Evolutionary conservation across 1,139 yeast species (phyloP), one percentile per base, ranked within the genome.

Genomic region (Candida sp.): DNA sequence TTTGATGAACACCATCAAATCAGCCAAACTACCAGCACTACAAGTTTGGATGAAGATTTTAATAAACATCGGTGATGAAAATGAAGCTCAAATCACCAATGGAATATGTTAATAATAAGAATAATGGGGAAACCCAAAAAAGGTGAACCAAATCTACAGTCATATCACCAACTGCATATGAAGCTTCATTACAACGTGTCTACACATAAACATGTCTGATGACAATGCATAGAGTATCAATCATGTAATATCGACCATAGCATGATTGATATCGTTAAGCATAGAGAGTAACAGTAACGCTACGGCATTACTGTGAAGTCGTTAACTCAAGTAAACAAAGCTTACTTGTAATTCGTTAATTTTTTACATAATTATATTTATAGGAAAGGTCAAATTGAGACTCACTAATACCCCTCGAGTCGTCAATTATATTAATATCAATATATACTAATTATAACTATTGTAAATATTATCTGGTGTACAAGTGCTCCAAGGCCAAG

Each of bases 41-140:
- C 69, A 19, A 66, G 71, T 29, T 51, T 67, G 45, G 71, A 64
- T 41, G 73, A 68, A 21, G 38, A 41, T 11, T 29, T 33, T n/a
- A 44, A 35, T 7, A 43, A 41, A 36, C 39, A 36, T 41, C 37
- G 46, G 5, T 43, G 29, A 25, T n/a, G n/a, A n/a, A n/a, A n/a
- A n/a, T n/a, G n/a, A n/a, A n/a, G n/a, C n/a, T n/a, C n/a, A n/a
- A n/a, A n/a, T n/a, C n/a, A n/a, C n/a, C n/a, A n/a, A n/a, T n/a
- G n/a, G n/a, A n/a, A n/a, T n/a, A n/a, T n/a, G n/a, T n/a, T n/a
- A n/a, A n/a, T n/a, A n/a, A n/a, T n/a, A n/a, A n/a, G n/a, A n/a
- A n/a, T n/a, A n/a, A n/a, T n/a, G n/a, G n/a, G n/a, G n/a, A n/a
- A n/a, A n/a, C n/a, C n/a, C n/a, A n/a, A n/a, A n/a, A n/a, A n/a